Base-by-base conservation (phyloP, 257 asterid genomes). In the Schizonepeta tenuifolia region DNA sequence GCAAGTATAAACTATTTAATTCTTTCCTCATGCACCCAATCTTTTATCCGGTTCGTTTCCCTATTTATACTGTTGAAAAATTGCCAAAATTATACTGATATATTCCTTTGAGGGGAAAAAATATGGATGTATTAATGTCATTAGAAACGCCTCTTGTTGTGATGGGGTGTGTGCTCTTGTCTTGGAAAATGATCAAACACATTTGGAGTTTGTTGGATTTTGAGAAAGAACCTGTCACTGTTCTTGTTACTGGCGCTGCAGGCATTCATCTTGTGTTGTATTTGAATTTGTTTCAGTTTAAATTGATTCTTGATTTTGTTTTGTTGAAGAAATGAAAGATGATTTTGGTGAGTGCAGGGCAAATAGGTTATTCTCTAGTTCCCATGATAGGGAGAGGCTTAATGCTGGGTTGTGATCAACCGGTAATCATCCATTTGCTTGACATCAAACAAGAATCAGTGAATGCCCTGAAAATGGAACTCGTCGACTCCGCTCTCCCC, bases 201-300 rank as follows among this genome's bases (percentile, higher is more conserved):
- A 83, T 86, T 17, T 84, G 88, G 93, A 81, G 86, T 49, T 79
- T 70, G 67, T 14, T 77, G 71, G 81, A 82, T 24, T 5, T 84
- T 0, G 87, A 77, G 46, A 89, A 88, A 22, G 89, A 85, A 14
- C 92, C 96, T 4, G 8, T 88, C 46, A 86, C 81, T 44, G 89
- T 92, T 7, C 87, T 91, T 43, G 89, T 91, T 58, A 89, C 97
- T 3, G 97, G 93, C 54, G 95, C 96, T 58, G 96, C 97, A 87
- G 97, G 97, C 88, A 88, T 69, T 90, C 73, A 26, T 4, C 22
- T 22, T 21, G 0, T 12, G 2, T 12, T n/a, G n/a, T n/a, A n/a
- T n/a, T n/a, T n/a, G n/a, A n/a, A n/a, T 13, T 41, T 38, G 26
- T 35, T 17, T 18, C 21, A 1, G 13, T 46, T 4, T 46, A 15